Evolutionary conservation across 495 filamentous ascomycete species (phyloP).

Genomic region (Friedmanniomyces endolithicus): DNA sequence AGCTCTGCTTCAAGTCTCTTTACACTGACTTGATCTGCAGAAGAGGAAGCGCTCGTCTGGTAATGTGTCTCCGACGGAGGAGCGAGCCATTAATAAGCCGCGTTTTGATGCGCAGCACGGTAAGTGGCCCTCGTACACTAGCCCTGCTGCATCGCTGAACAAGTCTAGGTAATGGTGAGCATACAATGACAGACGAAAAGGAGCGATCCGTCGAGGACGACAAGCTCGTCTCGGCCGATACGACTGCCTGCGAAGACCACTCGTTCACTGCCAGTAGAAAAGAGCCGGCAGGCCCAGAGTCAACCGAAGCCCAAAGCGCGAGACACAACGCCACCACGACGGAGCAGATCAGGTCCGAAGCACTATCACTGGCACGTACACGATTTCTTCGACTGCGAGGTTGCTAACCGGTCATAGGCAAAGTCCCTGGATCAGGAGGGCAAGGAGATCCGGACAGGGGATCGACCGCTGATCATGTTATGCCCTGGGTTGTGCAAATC

Average conservation of each 20-base stretch:
- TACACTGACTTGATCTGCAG: background rate
- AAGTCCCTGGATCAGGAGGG: background rate
- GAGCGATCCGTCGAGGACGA: too few species aligned
- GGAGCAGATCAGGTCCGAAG: background rate
- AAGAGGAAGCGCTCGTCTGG: background rate
- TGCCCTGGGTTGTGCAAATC: background rate
- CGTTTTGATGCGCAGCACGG: background rate
- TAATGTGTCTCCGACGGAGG: background rate
- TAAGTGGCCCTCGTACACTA: background rate
- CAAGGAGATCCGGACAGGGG: background rate
- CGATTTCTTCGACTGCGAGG: background rate
- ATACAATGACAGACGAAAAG: background rate
- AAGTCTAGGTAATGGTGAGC: background rate
- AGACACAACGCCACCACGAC: background rate
- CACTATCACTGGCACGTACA: background rate
- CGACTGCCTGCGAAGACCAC: too few species aligned
- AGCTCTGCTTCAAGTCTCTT: background rate
- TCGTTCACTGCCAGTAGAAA: background rate
- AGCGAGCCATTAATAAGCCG: background rate
- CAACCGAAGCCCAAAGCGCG: background rate
- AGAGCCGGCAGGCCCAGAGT: background rate
- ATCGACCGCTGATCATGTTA: background rate
- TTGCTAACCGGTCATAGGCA: background rate
- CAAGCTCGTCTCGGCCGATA: too few species aligned
- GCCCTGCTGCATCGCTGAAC: background rate